Evolutionary conservation across 78 protist species (phyloP).

Genomic region (Dictyostelium intermedium): DNA sequence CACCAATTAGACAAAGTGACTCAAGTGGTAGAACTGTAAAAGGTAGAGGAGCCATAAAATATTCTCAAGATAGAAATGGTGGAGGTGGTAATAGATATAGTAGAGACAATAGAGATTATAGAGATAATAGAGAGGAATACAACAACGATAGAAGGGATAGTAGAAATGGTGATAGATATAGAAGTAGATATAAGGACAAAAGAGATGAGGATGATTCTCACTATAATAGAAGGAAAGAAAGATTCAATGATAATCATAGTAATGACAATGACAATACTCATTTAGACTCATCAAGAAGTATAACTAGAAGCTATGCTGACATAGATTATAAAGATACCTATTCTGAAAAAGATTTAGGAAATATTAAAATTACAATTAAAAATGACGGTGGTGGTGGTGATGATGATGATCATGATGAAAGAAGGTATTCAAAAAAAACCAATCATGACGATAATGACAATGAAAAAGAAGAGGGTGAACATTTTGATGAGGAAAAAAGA

Average conservation of each 20-base stretch:
- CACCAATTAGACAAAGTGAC: background rate
- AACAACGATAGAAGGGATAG: background rate
- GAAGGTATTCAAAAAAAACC: background rate
- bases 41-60: constrained; percentile 61
- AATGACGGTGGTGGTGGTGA: background rate
- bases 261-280: background rate
- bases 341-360: background rate
- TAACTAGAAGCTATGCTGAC: background rate
- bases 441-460: background rate
- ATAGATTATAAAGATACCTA: background rate
- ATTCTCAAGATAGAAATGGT: background rate
- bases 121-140: background rate
- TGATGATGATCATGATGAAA: background rate
- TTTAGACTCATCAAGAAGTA: background rate
- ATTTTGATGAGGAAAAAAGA: background rate
- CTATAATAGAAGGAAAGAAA: background rate
- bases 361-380: background rate
- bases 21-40: background rate
- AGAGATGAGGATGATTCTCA: background rate
- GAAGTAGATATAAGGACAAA: background rate
- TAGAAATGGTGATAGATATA: background rate
- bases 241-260: background rate
- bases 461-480: background rate
- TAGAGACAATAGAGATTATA: background rate
- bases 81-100: background rate